These are phyloP conservation scores for Aschersonia sp. DNA, from an alignment of 2,329 filamentous ascomycete species.

Conservation along the genomic window DNA sequence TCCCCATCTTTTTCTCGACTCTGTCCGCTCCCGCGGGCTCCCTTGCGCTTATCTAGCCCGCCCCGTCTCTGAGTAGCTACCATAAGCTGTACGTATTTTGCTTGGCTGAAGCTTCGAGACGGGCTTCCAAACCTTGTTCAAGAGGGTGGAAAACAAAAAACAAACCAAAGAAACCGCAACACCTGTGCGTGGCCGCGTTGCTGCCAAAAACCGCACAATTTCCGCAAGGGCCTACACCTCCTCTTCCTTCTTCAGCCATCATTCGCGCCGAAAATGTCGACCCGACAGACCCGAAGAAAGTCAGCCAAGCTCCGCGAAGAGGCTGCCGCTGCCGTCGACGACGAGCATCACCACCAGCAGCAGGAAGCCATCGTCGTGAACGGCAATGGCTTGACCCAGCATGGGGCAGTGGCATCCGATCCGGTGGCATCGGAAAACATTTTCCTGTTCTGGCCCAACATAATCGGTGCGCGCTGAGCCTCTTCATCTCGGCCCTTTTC, in stretches of 20 bases:
- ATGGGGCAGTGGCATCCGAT: constrained; percentile 18
- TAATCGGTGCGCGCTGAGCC: constrained; percentile 48
- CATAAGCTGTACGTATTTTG: no score
- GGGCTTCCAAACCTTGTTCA: no score
- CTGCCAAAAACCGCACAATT: no score
- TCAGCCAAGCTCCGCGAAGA: constrained; percentile 19
- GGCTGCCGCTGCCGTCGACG: constrained; percentile 11
- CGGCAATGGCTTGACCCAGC: constrained; percentile 28
- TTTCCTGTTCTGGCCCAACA: constrained; percentile 68
- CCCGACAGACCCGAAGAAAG: constrained; percentile 23
- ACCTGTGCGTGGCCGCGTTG: no score
- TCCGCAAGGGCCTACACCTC: no score
- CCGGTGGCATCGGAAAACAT: constrained; percentile 50
- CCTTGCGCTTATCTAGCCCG: no score
- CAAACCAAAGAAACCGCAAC: no score
- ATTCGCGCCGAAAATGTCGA: constrained; percentile 17
- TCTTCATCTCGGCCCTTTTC: not conserved
- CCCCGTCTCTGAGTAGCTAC: no score
- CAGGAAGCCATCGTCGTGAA: constrained; percentile 19
- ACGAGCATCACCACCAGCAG: constrained; percentile 5
- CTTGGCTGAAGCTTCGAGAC: no score
- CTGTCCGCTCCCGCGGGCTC: no score
- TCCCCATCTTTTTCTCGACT: no score
- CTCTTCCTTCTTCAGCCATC: not conserved
- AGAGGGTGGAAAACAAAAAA: no score